Percentiles rank a stretch among this genome's conserved stretches.
Evolutionary conservation across 169 alveolate species (phyloP).

Genomic region (Blepharisma undulans): DNA sequence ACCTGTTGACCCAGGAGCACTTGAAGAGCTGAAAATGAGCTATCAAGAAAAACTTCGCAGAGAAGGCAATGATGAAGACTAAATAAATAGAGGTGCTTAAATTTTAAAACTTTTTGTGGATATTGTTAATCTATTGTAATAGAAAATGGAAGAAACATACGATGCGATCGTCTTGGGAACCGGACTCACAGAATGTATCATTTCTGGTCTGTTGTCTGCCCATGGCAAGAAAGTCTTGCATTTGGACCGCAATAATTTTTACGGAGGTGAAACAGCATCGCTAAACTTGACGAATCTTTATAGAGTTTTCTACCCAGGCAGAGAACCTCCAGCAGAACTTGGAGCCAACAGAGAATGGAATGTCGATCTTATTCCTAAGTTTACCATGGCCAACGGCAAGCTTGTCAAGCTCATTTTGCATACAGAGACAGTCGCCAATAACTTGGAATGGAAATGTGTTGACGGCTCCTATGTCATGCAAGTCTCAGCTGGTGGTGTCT

Average conservation of each 20-base stretch:
- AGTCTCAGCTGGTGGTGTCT: conserved; percentile 90
- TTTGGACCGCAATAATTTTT: conserved; percentile 94
- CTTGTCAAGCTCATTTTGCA: conserved; percentile 94
- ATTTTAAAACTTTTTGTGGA: neutral
- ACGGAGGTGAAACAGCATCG: conserved; percentile 99
- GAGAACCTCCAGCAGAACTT: conserved; percentile 88
- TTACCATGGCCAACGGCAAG: conserved; percentile 97
- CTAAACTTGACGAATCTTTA: conserved; percentile 95
- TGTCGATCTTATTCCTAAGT: conserved; percentile 97
- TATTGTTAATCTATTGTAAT: neutral
- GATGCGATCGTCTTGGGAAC: conserved; percentile 97
- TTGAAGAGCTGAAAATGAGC: neutral
- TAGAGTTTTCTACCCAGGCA: conserved; percentile 92
- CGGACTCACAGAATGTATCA: conserved; percentile 97
- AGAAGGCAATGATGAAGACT: neutral
- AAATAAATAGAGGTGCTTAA: neutral
- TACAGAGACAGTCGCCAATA: conserved; percentile 93
- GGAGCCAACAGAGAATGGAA: conserved; percentile 99
- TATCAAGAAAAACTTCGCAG: neutral
- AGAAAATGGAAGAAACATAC: conserved; percentile 74
- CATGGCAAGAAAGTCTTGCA: conserved; percentile 96
- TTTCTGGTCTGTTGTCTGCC: conserved; percentile 95
- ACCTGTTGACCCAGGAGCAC: conserved; percentile 26
- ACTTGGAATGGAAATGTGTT: conserved; percentile 96
- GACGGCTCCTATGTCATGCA: conserved; percentile 98